Percentiles rank a stretch among this genome's conserved stretches.
Evolutionary conservation across 306 rosid genomes (phyloP).

Genomic region (Quercus ilex): DNA sequence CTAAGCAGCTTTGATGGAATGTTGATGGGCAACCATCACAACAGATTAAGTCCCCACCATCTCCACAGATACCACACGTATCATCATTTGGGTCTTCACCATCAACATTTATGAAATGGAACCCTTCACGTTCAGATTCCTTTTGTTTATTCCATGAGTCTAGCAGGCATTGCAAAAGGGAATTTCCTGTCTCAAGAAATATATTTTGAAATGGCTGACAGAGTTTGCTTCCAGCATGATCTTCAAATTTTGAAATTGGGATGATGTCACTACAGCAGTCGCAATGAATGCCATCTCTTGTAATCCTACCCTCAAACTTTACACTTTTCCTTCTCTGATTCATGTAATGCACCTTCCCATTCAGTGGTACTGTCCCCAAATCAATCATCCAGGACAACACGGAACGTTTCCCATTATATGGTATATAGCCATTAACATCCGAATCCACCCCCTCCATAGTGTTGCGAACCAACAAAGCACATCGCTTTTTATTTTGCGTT

Average conservation of each 20-base stretch:
- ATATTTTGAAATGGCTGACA: slow-evolving; percentile 59
- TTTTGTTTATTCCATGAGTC: slow-evolving; percentile 88
- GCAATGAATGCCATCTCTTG: slow-evolving; percentile 78
- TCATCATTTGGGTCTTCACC: slow-evolving; percentile 95
- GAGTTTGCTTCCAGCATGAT: slow-evolving; percentile 63
- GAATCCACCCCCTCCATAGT: slow-evolving; percentile 59
- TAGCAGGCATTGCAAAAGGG: slow-evolving; percentile 82
- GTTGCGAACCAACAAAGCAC: slow-evolving; percentile 67
- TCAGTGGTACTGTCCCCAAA: slow-evolving; percentile 59
- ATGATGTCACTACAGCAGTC: slow-evolving; percentile 65
- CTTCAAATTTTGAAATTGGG: slow-evolving; percentile 59
- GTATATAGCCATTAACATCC: slow-evolving; percentile 63
- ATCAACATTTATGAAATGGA: slow-evolving; percentile 63
- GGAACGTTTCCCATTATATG: slow-evolving; percentile 78
- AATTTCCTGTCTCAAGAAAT: slow-evolving; percentile 50
- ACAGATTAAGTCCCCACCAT: slow-evolving; percentile 93
- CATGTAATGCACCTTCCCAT: slow-evolving; percentile 63
- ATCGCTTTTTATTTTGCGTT: slow-evolving; percentile 49
- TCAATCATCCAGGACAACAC: slow-evolving; percentile 89
- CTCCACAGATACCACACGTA: slow-evolving; percentile 95
- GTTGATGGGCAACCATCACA: slow-evolving; percentile 98
- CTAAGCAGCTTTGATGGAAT: slow-evolving; percentile 88
- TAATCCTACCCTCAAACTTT: slow-evolving; percentile 58
- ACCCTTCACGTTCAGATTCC: slow-evolving; percentile 57
- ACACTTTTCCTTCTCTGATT: slow-evolving; percentile 33